A percentile compares a stretch with the other conserved stretches of the same genome.
Evolutionary conservation across 1,139 yeast species (phyloP).

Genomic region (Geotrichum phurueaensis): DNA sequence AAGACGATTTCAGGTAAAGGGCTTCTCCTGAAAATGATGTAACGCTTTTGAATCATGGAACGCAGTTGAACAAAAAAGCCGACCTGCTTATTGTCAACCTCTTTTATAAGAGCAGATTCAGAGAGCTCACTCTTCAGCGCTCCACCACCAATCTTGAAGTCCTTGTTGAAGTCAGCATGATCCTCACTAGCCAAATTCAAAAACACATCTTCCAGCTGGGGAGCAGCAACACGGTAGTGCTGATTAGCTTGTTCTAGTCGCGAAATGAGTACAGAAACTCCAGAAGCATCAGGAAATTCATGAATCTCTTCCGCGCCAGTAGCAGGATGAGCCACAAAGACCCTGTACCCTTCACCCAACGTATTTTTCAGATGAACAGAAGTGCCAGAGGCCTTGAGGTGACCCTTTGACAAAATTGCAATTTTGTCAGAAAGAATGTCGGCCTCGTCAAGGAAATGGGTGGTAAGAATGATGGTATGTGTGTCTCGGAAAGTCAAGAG

Average conservation of each 20-base stretch:
- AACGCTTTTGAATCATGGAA: constrained; percentile 33
- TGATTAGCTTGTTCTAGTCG: constrained; percentile 24
- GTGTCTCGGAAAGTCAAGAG: constrained; percentile 31
- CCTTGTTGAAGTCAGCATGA: constrained; percentile 25
- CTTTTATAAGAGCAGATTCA: background rate
- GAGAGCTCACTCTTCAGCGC: background rate
- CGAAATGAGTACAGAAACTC: constrained; percentile 24
- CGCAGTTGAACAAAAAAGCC: constrained; percentile 27
- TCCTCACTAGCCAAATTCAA: constrained; percentile 33
- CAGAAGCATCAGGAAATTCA: constrained; percentile 21
- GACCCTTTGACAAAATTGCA: constrained; percentile 34
- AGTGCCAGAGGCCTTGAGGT: constrained; percentile 31
- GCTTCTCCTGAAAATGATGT: constrained; percentile 29
- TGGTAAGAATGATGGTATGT: constrained; percentile 33
- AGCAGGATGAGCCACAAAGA: constrained; percentile 26
- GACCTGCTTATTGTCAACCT: constrained; percentile 14
- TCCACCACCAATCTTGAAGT: background rate
- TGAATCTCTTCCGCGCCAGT: constrained; percentile 27
- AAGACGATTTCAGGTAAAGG: constrained; percentile 31
- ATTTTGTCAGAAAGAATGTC: constrained; percentile 36
- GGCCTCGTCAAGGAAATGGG: constrained; percentile 38
- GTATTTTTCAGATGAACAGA: constrained; percentile 33
- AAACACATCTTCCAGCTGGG: constrained; percentile 36
- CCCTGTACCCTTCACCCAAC: constrained; percentile 34
- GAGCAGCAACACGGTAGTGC: constrained; percentile 31